Conservation (phyloP, 2,329 filamentous ascomycete species). For the Aspergillus carbonarius region DNA sequence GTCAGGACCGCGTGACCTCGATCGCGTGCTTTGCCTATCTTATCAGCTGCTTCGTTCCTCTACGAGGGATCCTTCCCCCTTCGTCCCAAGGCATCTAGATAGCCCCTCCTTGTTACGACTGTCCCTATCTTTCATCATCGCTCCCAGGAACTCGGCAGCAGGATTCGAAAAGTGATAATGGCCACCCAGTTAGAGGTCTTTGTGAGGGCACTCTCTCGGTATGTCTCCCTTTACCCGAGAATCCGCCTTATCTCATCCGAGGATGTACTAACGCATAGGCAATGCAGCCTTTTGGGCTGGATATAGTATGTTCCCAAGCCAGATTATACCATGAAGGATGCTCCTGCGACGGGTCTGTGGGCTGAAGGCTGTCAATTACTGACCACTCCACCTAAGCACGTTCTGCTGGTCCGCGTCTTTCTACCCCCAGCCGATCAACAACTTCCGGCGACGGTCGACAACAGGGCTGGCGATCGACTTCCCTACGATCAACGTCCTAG, state of each 20-base stretch:
- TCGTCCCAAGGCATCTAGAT: background rate
- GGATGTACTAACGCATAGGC: conserved; percentile 30
- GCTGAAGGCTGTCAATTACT: background rate
- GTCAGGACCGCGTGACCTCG: background rate
- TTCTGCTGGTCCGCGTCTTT: conserved; percentile 83
- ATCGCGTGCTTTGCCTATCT: conserved; percentile 5
- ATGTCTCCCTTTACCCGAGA: conserved; percentile 16
- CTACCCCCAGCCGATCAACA: conserved; percentile 85
- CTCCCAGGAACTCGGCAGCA: background rate
- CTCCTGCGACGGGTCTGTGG: background rate
- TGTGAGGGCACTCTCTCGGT: conserved; percentile 45
- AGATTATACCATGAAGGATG: background rate
- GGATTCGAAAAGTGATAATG: conserved; percentile 19
- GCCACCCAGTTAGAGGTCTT: conserved; percentile 36
- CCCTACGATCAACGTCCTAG: conserved; percentile 67
- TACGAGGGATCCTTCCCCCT: conserved; percentile 8
- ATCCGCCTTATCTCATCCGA: background rate
- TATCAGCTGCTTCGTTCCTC: background rate
- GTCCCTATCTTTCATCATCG: background rate
- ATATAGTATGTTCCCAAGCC: conserved; percentile 54
- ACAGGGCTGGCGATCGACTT: conserved; percentile 86
- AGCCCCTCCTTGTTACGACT: background rate
- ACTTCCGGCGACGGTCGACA: conserved; percentile 73
- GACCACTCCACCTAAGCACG: conserved; percentile 42
- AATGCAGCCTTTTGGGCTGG: conserved; percentile 67